phyloP scores from a whole-genome alignment of 2,329 filamentous ascomycete genomes.

The Trichoderma guizhouense region DNA sequence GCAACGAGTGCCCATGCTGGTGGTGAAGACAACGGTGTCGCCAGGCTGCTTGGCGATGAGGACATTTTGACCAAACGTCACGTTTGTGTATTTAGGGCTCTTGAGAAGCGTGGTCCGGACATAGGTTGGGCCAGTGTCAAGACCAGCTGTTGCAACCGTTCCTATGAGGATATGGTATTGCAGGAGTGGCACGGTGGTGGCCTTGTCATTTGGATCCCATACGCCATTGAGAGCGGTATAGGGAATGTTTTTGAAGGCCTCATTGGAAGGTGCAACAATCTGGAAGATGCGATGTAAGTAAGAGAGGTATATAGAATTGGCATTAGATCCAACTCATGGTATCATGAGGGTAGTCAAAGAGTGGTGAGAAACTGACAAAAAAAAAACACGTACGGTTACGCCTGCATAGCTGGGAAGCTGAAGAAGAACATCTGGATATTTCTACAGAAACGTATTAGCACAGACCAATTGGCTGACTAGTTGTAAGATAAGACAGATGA shows the following conservation, averaged over 20 bases:
- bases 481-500: not conserved
- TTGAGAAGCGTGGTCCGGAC: constrained; percentile 45
- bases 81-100: constrained; percentile 43
- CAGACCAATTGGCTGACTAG: not conserved
- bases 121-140: constrained; percentile 36
- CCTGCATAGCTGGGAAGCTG: constrained; percentile 43
- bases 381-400: constrained; percentile 38
- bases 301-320: not conserved
- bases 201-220: constrained; percentile 43
- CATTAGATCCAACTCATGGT: not conserved
- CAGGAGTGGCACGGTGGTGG: constrained; percentile 49
- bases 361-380: not conserved
- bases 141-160: constrained; percentile 40
- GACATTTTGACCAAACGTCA: constrained; percentile 49
- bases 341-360: not conserved
- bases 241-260: constrained; percentile 54
- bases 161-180: constrained; percentile 60
- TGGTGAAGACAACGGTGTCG: constrained; percentile 46
- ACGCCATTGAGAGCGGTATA: constrained; percentile 48
- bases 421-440: constrained; percentile 45
- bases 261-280: constrained; percentile 57
- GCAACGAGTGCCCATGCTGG: constrained; percentile 45
- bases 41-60: constrained; percentile 43
- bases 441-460: constrained; percentile 28
- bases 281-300: constrained; percentile 15